These are phyloP conservation scores for Alternaria conjuncta DNA, from an alignment of 2,329 filamentous ascomycete genomes.

Conservation along the genomic window DNA sequence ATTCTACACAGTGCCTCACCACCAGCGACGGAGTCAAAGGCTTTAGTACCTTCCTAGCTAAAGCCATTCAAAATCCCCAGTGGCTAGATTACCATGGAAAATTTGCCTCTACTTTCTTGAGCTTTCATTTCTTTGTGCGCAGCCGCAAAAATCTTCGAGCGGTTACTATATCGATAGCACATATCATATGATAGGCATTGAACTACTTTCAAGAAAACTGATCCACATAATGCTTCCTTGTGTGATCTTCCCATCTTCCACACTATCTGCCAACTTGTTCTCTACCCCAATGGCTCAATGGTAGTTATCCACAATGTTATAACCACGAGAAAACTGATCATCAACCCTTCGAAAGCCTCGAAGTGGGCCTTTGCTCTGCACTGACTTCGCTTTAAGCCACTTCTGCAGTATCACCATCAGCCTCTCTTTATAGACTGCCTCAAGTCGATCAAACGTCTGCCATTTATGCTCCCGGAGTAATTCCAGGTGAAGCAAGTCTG, in stretches of 20 bases:
- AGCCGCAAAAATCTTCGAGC: not conserved
- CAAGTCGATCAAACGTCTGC: not conserved
- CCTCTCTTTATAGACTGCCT: not conserved
- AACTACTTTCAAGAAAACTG: not conserved
- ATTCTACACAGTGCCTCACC: too few relatives aligned
- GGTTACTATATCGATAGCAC: not conserved
- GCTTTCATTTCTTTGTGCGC: not conserved
- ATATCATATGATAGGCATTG: fast-evolving
- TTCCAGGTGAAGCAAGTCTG: not conserved
- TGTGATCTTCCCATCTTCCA: not conserved
- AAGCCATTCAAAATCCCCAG: too few relatives aligned
- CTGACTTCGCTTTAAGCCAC: not conserved
- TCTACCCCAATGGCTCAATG: not conserved
- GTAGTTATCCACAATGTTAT: not conserved
- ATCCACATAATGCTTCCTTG: not conserved
- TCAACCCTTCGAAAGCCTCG: not conserved
- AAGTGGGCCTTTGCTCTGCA: not conserved
- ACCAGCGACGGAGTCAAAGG: too few relatives aligned
- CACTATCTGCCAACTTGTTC: fast-evolving
- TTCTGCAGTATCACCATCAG: not conserved
- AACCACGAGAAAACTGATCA: not conserved
- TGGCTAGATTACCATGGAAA: too few relatives aligned
- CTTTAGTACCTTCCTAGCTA: too few relatives aligned
- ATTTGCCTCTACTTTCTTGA: too few relatives aligned
- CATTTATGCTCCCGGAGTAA: not conserved